Evolutionary conservation across 805 yeast species (phyloP), one percentile per base, ranked within the genome.

Genomic region (Ogataea thermomethanolica): DNA sequence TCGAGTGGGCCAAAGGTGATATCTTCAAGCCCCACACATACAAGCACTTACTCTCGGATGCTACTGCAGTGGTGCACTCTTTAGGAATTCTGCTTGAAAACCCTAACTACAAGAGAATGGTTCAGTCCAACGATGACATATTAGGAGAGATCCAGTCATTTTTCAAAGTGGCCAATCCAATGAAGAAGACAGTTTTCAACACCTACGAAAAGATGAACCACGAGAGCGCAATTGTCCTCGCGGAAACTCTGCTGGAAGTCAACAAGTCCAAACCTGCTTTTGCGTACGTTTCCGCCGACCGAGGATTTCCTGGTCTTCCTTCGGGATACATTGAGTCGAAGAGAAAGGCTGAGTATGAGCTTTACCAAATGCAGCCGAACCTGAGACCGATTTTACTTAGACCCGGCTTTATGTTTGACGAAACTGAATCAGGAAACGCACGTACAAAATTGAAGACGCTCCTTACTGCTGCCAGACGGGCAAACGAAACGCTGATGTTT

Each of bases 321-420:
- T 53, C 64, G 0, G 89, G 82, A 1, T 89, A 89, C 59, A 76
- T 89, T 25, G 68, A 71, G 8, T 78, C 93, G 15, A 89, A 89
- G 53, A 66, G 96, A 50, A 78, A 71, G 44, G 91, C 96, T 0
- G 97, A 89, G 57, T 59, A 60, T 17, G 81, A 76, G 49, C 59
- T 78, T 14, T 53, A 54, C 22, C 54, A 56, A 35, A 37, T 59
- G 40, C 58, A 68, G 21, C 64, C 74, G 14, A 64, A 67, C n/a
- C 56, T 85, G 17, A 71, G 91, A 41, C 66, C 83, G 0, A 76
- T 89, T 2, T 58, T 84, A 11, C 46, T 85, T 62, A 71, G 96
- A 45, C 96, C 96, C 0, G 95, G 95, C 0, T 78, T 88, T 51
- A 80, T 89, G 89, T 84, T 66, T 54, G 95, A 86, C 55, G 76